Evolutionary conservation across 2,329 filamentous ascomycete species (phyloP).

Genomic region (Hymenoscyphus albidus): DNA sequence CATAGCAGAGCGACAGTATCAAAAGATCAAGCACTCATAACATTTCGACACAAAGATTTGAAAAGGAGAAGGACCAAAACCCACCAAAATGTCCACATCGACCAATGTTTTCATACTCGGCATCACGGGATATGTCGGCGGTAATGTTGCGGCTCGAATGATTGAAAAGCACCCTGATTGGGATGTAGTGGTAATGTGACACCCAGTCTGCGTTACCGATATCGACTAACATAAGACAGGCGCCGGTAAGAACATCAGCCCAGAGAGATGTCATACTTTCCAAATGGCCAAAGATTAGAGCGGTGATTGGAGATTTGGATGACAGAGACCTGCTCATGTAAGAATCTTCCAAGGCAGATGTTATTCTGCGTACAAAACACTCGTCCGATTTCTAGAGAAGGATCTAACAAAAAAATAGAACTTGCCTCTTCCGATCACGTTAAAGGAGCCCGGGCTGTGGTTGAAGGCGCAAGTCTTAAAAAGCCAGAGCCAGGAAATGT

Average conservation of each 20-base stretch:
- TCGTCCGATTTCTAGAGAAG: background rate
- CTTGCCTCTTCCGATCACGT: slow-evolving; percentile 26
- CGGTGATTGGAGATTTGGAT: slow-evolving; percentile 36
- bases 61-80: background rate
- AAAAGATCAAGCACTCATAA: no score
- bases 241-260: slow-evolving; percentile 22
- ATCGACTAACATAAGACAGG: background rate
- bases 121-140: slow-evolving; percentile 26
- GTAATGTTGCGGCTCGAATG: slow-evolving; percentile 18
- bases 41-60: no score
- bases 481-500: slow-evolving; percentile 45
- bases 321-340: slow-evolving; percentile 32
- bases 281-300: slow-evolving; percentile 17
- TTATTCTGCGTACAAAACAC: slow-evolving; percentile 35
- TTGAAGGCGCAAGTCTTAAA: slow-evolving; percentile 43
- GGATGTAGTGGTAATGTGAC: slow-evolving; percentile 11
- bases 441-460: slow-evolving; percentile 40
- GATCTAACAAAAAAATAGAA: slow-evolving; percentile 14
- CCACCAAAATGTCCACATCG: background rate
- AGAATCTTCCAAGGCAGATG: slow-evolving; percentile 36
- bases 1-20: no score
- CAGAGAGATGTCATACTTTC: slow-evolving; percentile 18
- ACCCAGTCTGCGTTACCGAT: background rate
- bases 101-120: slow-evolving; percentile 27
- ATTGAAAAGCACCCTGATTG: slow-evolving; percentile 24